These are phyloP conservation scores for Conoideocrella luteorostrata DNA, from an alignment of 2,329 filamentous ascomycete species.

Conservation along the genomic window DNA sequence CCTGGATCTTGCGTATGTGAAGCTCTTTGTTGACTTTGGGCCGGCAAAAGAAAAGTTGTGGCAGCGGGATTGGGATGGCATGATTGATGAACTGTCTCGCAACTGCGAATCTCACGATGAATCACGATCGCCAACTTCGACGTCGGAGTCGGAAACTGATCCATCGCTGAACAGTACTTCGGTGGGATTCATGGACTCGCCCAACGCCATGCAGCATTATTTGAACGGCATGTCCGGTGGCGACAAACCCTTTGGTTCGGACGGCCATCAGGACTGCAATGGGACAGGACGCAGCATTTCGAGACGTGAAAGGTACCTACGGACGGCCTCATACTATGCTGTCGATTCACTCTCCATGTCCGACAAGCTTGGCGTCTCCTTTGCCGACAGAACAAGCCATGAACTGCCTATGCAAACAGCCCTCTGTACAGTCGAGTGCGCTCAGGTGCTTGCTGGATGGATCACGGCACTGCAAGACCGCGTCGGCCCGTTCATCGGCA, in stretches of 20 bases:
- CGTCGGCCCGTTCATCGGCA: conserved; percentile 81
- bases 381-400: conserved; percentile 74
- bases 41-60: conserved; percentile 89
- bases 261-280: conserved; percentile 9
- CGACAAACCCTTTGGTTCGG: background rate
- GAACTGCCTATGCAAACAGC: conserved; percentile 87
- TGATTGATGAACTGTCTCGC: conserved; percentile 78
- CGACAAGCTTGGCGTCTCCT: conserved; percentile 77
- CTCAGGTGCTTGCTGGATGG: conserved; percentile 92
- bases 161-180: conserved; percentile 37
- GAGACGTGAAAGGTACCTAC: conserved; percentile 77
- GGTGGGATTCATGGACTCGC: conserved; percentile 47
- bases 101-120: conserved; percentile 70
- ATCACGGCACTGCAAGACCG: conserved; percentile 87
- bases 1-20: conserved; percentile 84
- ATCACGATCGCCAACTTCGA: conserved; percentile 53
- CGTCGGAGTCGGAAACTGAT: conserved; percentile 38
- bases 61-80: conserved; percentile 86
- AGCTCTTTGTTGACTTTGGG: conserved; percentile 88
- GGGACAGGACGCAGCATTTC: conserved; percentile 44
- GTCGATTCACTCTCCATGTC: conserved; percentile 86
- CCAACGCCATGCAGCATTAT: conserved; percentile 38
- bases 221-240: conserved; percentile 37
- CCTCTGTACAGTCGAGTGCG: conserved; percentile 89
- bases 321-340: conserved; percentile 93